Evolutionary conservation across 345 rosid genomes (phyloP).

Genomic region (Populus euphratica): DNA sequence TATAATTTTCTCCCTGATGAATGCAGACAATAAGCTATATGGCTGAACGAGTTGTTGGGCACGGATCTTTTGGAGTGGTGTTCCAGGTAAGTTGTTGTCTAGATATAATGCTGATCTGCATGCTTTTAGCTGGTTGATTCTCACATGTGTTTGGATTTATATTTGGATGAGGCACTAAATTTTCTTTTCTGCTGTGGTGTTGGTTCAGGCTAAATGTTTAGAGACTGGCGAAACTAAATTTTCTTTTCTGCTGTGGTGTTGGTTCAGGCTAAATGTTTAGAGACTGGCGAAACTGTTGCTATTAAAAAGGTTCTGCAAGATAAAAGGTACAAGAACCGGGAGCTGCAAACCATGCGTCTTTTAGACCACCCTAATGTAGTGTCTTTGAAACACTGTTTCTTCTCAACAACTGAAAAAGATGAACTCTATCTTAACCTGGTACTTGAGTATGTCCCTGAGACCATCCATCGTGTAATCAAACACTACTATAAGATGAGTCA

Average conservation of each 20-base stretch:
- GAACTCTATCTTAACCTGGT: constrained; percentile 90
- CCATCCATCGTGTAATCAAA: constrained; percentile 82
- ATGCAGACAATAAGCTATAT: constrained; percentile 82
- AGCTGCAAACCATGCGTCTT: constrained; percentile 94
- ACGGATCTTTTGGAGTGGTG: constrained; percentile 94
- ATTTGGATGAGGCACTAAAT: not conserved
- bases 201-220: too few species aligned
- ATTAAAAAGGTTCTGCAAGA: constrained; percentile 88
- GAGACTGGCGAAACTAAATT: constrained; percentile 45
- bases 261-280: too few species aligned
- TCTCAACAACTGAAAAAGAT: constrained; percentile 87
- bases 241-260: constrained; percentile 3
- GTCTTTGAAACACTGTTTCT: constrained; percentile 87
- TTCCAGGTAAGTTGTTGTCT: constrained; percentile 60
- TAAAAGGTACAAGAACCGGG: constrained; percentile 95
- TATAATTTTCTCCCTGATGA: not conserved
- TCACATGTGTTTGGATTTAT: not conserved
- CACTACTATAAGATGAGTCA: constrained; percentile 79
- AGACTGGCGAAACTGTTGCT: constrained; percentile 71
- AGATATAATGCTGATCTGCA: not conserved
- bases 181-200: constrained; percentile 4
- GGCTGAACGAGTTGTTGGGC: constrained; percentile 97
- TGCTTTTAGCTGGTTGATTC: not conserved
- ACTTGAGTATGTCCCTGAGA: constrained; percentile 93
- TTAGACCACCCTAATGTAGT: constrained; percentile 95